Conservation (phyloP, 495 filamentous ascomycete species). For the Penicillium salamii region DNA sequence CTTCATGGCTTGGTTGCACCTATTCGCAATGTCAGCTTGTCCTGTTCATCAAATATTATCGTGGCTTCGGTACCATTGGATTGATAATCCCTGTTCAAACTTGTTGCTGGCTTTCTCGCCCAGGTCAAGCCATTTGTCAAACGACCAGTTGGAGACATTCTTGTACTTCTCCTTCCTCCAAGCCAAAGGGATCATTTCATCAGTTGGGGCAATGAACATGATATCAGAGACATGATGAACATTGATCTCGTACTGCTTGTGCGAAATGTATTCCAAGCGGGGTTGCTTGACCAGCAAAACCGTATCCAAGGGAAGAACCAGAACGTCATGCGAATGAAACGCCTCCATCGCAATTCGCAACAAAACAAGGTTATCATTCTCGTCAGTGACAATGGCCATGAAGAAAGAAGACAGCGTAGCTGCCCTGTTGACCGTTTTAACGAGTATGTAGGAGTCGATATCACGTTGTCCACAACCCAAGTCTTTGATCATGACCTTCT, state of each 20-base stretch:
- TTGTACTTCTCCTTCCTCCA: constrained; percentile 25
- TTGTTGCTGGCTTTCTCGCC: constrained; percentile 34
- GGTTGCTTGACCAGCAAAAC: constrained; percentile 52
- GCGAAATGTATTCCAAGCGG: constrained; percentile 35
- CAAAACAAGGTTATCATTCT: constrained; percentile 37
- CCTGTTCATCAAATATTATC: background rate
- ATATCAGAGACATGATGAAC: constrained; percentile 54
- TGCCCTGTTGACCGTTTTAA: constrained; percentile 30
- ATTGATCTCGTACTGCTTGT: constrained; percentile 36
- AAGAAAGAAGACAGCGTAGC: constrained; percentile 18
- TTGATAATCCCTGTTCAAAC: constrained; percentile 13
- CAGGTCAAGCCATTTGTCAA: constrained; percentile 27
- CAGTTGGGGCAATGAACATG: constrained; percentile 23
- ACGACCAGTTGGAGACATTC: constrained; percentile 12
- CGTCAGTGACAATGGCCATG: constrained; percentile 49
- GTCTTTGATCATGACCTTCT: constrained; percentile 22
- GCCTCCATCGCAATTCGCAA: constrained; percentile 43
- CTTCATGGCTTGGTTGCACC: constrained; percentile 27
- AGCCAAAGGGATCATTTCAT: constrained; percentile 27
- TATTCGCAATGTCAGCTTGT: constrained; percentile 6
- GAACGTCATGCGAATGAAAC: constrained; percentile 10
- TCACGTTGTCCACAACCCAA: constrained; percentile 48
- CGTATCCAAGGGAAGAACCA: constrained; percentile 21
- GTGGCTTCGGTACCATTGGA: constrained; percentile 18
- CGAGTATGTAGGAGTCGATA: constrained; percentile 40